These are phyloP conservation scores for Obba rivulosa DNA, from an alignment of 768 basidiomycete genomes.

Conservation along the genomic window DNA sequence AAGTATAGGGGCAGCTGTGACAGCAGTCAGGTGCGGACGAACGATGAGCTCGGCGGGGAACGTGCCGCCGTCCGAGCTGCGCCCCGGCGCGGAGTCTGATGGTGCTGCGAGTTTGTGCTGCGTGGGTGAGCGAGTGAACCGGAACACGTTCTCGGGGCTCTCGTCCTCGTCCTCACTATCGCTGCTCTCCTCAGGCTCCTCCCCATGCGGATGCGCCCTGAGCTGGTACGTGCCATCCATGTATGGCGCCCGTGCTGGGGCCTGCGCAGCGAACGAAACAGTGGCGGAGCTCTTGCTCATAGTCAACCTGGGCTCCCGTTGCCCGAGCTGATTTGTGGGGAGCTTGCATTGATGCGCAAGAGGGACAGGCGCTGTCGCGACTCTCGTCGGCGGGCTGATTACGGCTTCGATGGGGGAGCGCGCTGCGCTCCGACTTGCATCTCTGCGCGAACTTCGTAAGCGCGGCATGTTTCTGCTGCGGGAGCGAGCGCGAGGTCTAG, in stretches of 20 bases:
- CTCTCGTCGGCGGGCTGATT: too few relatives aligned
- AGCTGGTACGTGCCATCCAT: conserved; percentile 46
- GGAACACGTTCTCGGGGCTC: conserved; percentile 29
- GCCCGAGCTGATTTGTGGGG: too few relatives aligned
- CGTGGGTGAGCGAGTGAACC: too few relatives aligned
- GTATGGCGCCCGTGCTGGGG: conserved; percentile 33
- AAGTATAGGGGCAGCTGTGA: conserved; percentile 49
- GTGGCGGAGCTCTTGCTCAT: conserved; percentile 56
- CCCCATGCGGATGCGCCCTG: conserved; percentile 57
- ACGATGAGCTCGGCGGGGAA: conserved; percentile 2
- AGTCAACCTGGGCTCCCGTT: conserved; percentile 30
- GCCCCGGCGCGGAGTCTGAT: too few relatives aligned
- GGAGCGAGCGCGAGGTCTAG: conserved; percentile 60
- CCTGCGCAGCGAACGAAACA: conserved; percentile 47
- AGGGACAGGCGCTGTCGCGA: too few relatives aligned
- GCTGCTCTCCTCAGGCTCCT: conserved; percentile 62
- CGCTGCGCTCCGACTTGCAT: conserved; percentile 31
- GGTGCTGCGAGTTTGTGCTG: too few relatives aligned
- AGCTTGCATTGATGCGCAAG: too few relatives aligned
- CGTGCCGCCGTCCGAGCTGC: too few relatives aligned
- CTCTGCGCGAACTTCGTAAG: conserved; percentile 39
- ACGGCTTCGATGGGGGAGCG: too few relatives aligned
- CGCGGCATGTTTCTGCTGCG: conserved; percentile 59
- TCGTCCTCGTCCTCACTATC: conserved; percentile 49
- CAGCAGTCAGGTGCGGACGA: conserved; percentile 24